Conservation (phyloP, 2,329 filamentous ascomycete genomes). For the Aspergillus oerlinghausenensis region DNA sequence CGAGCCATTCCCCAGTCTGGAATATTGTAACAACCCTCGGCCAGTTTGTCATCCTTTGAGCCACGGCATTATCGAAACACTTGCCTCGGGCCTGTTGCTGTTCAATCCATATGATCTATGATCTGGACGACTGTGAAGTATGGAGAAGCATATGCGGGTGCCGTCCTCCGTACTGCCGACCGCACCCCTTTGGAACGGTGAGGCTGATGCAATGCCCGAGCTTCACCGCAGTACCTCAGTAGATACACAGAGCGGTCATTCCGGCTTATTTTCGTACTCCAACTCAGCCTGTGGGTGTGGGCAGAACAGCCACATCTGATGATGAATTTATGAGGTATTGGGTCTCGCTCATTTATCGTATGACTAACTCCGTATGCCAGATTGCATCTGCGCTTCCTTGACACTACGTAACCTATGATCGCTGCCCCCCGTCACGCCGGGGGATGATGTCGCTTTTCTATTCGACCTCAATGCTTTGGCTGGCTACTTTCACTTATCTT, state of each 20-base stretch:
- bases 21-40: background rate
- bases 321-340: slow-evolving; percentile 20
- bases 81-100: background rate
- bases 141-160: background rate
- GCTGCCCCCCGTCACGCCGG: slow-evolving; percentile 9
- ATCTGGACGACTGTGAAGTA: background rate
- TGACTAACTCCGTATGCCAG: slow-evolving; percentile 13
- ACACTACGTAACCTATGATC: slow-evolving; percentile 11
- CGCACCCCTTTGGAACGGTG: slow-evolving; percentile 7
- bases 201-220: slow-evolving; percentile 14
- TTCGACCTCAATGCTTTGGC: slow-evolving; percentile 12
- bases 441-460: slow-evolving; percentile 8
- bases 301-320: slow-evolving; percentile 5
- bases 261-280: slow-evolving; percentile 22
- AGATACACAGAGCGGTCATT: slow-evolving; percentile 1
- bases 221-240: background rate
- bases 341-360: slow-evolving; percentile 19
- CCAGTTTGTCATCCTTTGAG: background rate
- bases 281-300: slow-evolving; percentile 7
- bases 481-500: slow-evolving; percentile 6
- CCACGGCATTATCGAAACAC: background rate
- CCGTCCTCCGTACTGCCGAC: background rate
- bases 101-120: background rate
- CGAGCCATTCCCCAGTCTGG: background rate
- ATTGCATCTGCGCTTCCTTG: slow-evolving; percentile 5